Evolutionary conservation across 345 rosid genomes (phyloP).

Genomic region (Eucalyptus regnans): DNA sequence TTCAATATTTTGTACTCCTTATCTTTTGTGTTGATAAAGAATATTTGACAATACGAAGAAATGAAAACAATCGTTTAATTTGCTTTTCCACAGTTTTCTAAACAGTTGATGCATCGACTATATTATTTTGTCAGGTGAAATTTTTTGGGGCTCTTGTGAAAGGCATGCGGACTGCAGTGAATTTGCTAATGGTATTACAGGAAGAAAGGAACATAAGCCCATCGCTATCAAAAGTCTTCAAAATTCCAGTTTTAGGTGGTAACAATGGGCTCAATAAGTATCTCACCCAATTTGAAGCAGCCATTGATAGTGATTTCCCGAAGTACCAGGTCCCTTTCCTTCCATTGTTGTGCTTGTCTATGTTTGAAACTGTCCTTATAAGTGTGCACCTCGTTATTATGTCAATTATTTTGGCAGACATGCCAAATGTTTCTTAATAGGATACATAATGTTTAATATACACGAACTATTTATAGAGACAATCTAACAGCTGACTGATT

Average conservation of each 20-base stretch:
- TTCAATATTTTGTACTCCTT: not conserved
- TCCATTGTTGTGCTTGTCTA: not conserved
- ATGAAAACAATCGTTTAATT: not conserved
- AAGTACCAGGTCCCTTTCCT: slow-evolving; percentile 54
- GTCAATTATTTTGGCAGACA: not conserved
- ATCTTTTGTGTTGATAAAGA: not conserved
- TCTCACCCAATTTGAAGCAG: slow-evolving; percentile 83
- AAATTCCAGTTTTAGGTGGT: slow-evolving; percentile 45
- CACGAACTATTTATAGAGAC: not conserved
- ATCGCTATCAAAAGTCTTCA: slow-evolving; percentile 34
- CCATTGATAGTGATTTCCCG: slow-evolving; percentile 86
- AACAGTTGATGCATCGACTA: not conserved
- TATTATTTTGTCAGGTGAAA: slow-evolving; percentile 45
- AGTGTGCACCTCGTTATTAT: not conserved
- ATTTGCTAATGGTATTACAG: slow-evolving; percentile 48
- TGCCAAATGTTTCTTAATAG: not conserved
- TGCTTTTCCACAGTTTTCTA: not conserved
- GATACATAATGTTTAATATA: not conserved
- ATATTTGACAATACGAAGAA: not conserved
- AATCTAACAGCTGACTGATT: not conserved
- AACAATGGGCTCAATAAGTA: slow-evolving; percentile 44
- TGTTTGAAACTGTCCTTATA: not conserved
- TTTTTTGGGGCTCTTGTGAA: slow-evolving; percentile 74
- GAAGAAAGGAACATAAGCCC: slow-evolving; percentile 32
- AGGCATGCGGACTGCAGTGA: slow-evolving; percentile 69